These are phyloP conservation scores for Cercospora sp. DNA, from an alignment of 2,329 filamentous ascomycete genomes.

Conservation along the genomic window DNA sequence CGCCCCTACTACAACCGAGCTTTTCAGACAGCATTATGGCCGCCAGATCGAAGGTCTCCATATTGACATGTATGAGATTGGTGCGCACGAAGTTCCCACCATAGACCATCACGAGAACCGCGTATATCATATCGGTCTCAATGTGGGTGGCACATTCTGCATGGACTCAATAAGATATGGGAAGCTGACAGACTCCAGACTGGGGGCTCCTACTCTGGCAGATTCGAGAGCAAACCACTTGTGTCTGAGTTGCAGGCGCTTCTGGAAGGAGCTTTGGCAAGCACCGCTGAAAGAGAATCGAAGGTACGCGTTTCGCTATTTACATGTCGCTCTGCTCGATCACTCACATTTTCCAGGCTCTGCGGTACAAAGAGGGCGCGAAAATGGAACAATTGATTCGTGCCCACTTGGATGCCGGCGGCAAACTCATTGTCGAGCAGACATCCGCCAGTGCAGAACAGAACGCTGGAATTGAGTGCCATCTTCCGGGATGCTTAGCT, in stretches of 20 bases:
- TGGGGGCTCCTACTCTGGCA: conserved; percentile 24
- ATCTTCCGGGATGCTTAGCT: conserved; percentile 16
- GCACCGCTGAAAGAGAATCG: conserved; percentile 3
- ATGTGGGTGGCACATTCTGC: conserved; percentile 1
- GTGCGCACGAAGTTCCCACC: conserved; percentile 7
- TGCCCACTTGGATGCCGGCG: conserved; percentile 7
- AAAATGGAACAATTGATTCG: conserved; percentile 34
- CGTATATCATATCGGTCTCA: conserved; percentile 25
- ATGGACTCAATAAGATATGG: too few species aligned
- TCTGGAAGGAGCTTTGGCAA: conserved; percentile 1
- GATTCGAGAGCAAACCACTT: conserved; percentile 17
- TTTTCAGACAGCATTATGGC: conserved; percentile 11
- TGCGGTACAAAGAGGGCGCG: conserved; percentile 10
- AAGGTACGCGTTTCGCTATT: not conserved
- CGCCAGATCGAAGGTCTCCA: conserved; percentile 14
- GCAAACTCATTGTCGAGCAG: conserved; percentile 12
- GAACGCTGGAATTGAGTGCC: conserved; percentile 3
- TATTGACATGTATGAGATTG: conserved; percentile 21
- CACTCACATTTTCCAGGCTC: not conserved
- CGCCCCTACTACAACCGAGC: conserved; percentile 14
- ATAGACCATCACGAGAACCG: conserved; percentile 22
- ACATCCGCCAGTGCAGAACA: not conserved
- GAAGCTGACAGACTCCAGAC: conserved; percentile 15
- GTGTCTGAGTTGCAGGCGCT: not conserved
- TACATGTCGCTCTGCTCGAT: not conserved